phyloP scores from a whole-genome alignment of 768 basidiomycete genomes.

The Suillus luteus region DNA sequence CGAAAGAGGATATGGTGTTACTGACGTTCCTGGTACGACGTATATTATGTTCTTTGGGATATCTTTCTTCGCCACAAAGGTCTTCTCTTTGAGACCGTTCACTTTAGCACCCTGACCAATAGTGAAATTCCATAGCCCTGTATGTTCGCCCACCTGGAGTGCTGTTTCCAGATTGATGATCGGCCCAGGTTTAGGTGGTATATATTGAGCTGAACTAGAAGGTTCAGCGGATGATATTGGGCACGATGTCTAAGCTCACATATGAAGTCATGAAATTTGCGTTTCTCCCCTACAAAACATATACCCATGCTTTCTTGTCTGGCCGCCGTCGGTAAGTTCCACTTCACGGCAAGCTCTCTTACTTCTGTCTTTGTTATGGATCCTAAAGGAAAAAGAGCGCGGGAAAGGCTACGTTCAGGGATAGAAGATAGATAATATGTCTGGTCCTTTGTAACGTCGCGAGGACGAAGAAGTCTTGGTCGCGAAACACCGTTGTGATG shows the following conservation, averaged over 20 bases:
- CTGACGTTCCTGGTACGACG: constrained; percentile 74
- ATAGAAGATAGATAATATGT: constrained; percentile 88
- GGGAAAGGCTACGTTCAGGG: constrained; percentile 59
- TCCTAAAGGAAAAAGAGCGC: constrained; percentile 81
- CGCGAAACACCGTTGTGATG: constrained; percentile 28
- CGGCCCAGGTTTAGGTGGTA: constrained; percentile 66
- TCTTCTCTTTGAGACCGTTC: constrained; percentile 55
- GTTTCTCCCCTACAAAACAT: constrained; percentile 89
- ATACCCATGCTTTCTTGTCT: constrained; percentile 91
- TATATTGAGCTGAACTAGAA: constrained; percentile 65
- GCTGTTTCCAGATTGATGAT: constrained; percentile 63
- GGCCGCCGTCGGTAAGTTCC: constrained; percentile 68
- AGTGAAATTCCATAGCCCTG: constrained; percentile 83
- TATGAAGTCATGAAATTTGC: constrained; percentile 71
- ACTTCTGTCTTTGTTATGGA: constrained; percentile 69
- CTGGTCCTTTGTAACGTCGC: constrained; percentile 80
- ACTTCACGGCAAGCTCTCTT: constrained; percentile 64
- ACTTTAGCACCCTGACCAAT: constrained; percentile 81
- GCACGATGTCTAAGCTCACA: constrained; percentile 39
- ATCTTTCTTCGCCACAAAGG: constrained; percentile 80
- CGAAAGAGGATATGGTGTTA: not conserved
- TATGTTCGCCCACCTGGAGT: constrained; percentile 57
- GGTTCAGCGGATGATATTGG: not conserved
- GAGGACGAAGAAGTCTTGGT: constrained; percentile 53
- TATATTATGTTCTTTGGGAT: constrained; percentile 61